Conservation (phyloP, 306 rosid genomes). For the Begonia peltatifolia region DNA sequence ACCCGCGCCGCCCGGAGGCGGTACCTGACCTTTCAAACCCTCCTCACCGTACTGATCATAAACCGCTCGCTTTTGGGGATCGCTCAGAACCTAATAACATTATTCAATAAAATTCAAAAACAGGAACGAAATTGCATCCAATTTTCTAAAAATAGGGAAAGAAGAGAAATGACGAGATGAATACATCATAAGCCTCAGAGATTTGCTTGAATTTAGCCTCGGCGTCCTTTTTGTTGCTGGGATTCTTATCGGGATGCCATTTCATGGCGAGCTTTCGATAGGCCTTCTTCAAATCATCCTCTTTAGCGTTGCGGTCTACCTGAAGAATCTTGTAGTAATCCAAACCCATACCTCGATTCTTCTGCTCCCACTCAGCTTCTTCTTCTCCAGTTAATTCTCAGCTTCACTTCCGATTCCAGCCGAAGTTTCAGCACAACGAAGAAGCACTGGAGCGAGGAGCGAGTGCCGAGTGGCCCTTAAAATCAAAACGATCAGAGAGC, state of each 20-base stretch:
- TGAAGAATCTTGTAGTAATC: conserved; percentile 86
- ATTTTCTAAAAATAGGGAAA: neutral
- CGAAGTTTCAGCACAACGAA: neutral
- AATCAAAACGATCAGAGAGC: too few species aligned
- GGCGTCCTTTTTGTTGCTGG: conserved; percentile 40
- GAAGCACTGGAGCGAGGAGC: too few species aligned
- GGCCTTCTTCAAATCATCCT: conserved; percentile 24
- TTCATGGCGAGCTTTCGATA: conserved; percentile 13
- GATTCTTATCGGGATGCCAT: conserved; percentile 14
- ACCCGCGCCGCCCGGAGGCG: conserved; percentile 43
- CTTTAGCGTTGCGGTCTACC: conserved; percentile 67
- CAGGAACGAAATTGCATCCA: conserved; percentile 2
- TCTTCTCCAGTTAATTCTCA: conserved; percentile 2
- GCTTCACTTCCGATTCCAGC: neutral
- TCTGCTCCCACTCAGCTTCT: neutral
- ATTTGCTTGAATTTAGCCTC: conserved; percentile 89
- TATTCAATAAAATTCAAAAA: neutral
- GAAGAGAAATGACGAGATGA: neutral
- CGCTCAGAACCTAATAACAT: conserved; percentile 56
- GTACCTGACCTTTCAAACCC: conserved; percentile 63
- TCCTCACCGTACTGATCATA: conserved; percentile 97
- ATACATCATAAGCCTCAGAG: conserved; percentile 87
- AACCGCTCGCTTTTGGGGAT: conserved; percentile 73
- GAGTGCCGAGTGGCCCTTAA: too few species aligned
- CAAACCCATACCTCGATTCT: conserved; percentile 43